These are phyloP conservation scores for Populus simonii DNA, from an alignment of 345 rosid genomes.

Conservation along the genomic window DNA sequence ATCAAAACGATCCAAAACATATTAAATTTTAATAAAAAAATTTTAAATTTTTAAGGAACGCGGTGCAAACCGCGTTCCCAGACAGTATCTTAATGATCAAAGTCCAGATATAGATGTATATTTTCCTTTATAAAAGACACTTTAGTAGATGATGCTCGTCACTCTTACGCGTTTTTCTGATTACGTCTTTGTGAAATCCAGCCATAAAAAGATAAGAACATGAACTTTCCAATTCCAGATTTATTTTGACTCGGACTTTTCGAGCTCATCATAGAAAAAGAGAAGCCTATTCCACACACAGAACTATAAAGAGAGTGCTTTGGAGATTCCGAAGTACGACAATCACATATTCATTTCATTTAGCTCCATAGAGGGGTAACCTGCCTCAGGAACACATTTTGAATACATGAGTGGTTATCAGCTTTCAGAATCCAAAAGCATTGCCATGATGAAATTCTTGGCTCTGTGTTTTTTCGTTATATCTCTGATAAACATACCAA, in stretches of 20 bases:
- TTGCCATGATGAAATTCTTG: neutral
- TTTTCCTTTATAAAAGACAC: no score
- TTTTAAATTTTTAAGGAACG: no score
- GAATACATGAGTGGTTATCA: neutral
- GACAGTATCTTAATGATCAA: no score
- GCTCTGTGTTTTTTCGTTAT: neutral
- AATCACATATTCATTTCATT: neutral
- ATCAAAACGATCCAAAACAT: no score
- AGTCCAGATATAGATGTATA: no score
- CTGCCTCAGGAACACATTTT: neutral
- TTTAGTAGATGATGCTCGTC: no score
- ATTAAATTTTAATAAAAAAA: no score
- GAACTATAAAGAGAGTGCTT: neutral
- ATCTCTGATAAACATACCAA: neutral
- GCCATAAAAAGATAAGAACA: neutral
- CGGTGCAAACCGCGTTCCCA: no score
- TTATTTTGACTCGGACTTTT: neutral
- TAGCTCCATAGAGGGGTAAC: neutral
- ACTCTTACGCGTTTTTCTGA: no score
- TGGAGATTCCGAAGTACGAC: neutral
- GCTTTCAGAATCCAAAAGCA: neutral
- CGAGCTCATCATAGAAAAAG: neutral
- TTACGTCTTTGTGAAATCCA: no score
- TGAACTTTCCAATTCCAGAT: neutral
- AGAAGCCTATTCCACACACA: neutral